Evolutionary conservation across 2,329 filamentous ascomycete genomes (phyloP), one percentile per base, ranked within the genome.

Genomic region (Aureobasidium sp.): DNA sequence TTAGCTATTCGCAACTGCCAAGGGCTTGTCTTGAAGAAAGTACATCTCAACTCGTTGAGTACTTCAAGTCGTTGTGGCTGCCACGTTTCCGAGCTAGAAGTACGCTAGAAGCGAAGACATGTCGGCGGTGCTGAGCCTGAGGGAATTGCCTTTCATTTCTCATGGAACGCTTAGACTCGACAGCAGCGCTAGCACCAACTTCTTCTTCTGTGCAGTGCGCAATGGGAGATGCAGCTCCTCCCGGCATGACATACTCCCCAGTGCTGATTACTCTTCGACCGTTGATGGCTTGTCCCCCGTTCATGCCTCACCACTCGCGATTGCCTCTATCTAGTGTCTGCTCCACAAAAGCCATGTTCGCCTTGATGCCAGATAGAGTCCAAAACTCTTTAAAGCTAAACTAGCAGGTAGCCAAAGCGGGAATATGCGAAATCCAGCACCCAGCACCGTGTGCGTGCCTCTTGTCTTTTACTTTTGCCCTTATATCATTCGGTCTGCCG

Each of bases 31-130:
- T 44, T 47, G n/a, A 34, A 27, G 30, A 34, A 21, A 32, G 25
- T 37, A n/a, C 29, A 36, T 37, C 27, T 15, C 42, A 48, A 47
- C 21, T 48, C 45, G 54, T 58, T 58, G 54, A 58, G 54, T 34
- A 37, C 6, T 8, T 47, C 32, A 7, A 21, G 32, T 37, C 10
- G 25, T 16, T 21, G 57, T 59, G 57, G 57, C 57, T 59, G 57
- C 57, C 57, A 59, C 57, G 57, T 59, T 59, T 34, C 34, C 25
- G 30, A 59, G 57, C 57, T 59, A 59, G 57, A 59, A 59, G 5
- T 32, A 50, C 45, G 57, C 57, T 59, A 59, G 57, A 59, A 59
- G 57, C 36, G 37, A 49, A 25, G 32, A 59, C 36, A 32, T 42
- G 34, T 49, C 15, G n/a, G 41, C 16, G 44, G 36, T 45, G 45